Conservation (phyloP, 1,284 basidiomycete species). For the Exobasidium cylindrosporum region DNA sequence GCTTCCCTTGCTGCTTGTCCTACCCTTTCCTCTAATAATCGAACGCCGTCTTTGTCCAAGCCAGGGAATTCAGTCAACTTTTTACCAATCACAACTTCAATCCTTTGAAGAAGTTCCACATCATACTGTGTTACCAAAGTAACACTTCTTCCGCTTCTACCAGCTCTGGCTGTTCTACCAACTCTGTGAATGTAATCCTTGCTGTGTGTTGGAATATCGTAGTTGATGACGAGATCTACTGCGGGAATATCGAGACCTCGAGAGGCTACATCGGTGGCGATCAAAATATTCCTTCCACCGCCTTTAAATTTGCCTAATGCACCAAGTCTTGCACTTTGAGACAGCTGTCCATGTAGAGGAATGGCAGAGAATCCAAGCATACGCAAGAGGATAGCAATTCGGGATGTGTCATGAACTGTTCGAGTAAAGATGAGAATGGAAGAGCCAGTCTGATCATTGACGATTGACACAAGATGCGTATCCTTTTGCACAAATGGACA, state of each 20-base stretch:
- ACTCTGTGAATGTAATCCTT: conserved; percentile 99
- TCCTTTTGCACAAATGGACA: conserved; percentile 92
- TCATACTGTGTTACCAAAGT: conserved; percentile 98
- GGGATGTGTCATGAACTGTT: conserved; percentile 89
- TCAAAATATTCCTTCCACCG: conserved; percentile 83
- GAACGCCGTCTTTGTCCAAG: conserved; percentile 84
- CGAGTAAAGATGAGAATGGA: conserved; percentile 95
- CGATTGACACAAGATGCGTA: conserved; percentile 81
- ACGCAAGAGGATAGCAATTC: conserved; percentile 83
- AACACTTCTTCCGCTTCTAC: conserved; percentile 89
- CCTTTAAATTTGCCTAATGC: conserved; percentile 96
- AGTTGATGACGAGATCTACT: conserved; percentile 97
- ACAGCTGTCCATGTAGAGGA: conserved; percentile 91
- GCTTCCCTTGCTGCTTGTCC: conserved; percentile 83
- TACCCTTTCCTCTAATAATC: conserved; percentile 81
- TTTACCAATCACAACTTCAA: conserved; percentile 75
- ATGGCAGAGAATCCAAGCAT: conserved; percentile 91
- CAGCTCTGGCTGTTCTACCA: conserved; percentile 93
- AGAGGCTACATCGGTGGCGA: conserved; percentile 97
- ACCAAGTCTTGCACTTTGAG: conserved; percentile 86
- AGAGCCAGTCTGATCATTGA: conserved; percentile 83
- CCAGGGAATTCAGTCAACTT: conserved; percentile 84
- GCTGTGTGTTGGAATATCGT: conserved; percentile 94
- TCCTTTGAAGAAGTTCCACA: conserved; percentile 90
- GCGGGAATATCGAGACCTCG: conserved; percentile 88